Base-by-base conservation (phyloP, 2,329 filamentous ascomycete species). In the Aspergillus melleus region DNA sequence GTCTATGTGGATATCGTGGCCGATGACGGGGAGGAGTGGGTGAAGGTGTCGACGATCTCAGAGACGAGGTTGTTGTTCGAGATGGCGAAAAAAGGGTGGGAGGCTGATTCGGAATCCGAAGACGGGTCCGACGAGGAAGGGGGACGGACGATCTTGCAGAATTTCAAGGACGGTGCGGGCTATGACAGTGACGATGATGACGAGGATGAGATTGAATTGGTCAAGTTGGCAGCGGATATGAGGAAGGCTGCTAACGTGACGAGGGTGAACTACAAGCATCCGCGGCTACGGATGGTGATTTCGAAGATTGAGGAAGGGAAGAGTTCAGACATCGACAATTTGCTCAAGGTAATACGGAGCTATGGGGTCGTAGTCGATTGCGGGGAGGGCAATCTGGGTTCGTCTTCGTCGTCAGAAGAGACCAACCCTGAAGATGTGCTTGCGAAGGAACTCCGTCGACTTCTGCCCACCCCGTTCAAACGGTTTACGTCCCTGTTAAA, bases 71-170 rank as follows among this genome's bases (percentile, higher is more conserved):
- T 91, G 30, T 74, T 90, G 19, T 88, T 88, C 68, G 88, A 90
- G 65, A 81, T 90, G 63, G 88, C 88, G 3, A 88, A 89, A 71
- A 82, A 87, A 59, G 87, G 88, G 11, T 89, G 86, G 83, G 83
- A 86, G 64, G 73, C 72, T 49, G 78, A 77, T 57, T 79, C 74
- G 36, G 82, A 83, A 50, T 79, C 74, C 32, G 82, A 83, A 50
- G 80, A 82, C 11, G 79, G 81, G n/a, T 77, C 76, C 26, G 68
- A 70, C 4, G 73, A 64, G 29, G 71, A 71, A 4, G 36, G 36
- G 16, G 70, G 63, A 44, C 65, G 70, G 32, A 70, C 66, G 12
- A 56, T 70, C 51, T 49, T 72, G 58, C 70, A 68, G 58, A 71
- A 70, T 51, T 64, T 69, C 50, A 64, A 67, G 55, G 72, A 79